Conservation (phyloP, 306 rosid species). For the Citrullus mucosospermus region DNA sequence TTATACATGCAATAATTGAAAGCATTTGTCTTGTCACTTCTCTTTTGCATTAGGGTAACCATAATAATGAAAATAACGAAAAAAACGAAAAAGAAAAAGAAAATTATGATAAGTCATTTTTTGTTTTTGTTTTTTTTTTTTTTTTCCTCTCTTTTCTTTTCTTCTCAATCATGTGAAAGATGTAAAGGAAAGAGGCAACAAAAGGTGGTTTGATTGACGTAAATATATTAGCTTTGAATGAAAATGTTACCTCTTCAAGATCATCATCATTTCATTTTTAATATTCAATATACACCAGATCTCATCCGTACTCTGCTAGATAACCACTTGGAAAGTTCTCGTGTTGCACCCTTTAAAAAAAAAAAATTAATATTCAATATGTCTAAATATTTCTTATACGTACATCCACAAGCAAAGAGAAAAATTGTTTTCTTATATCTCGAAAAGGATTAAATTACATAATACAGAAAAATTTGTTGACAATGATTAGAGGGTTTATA, state of each 20-base stretch:
- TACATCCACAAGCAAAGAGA: too few species aligned
- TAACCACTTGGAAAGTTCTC: too few species aligned
- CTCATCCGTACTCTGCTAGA: too few species aligned
- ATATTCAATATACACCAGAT: neutral
- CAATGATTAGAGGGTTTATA: too few species aligned
- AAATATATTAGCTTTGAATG: neutral
- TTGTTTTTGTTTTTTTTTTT: neutral
- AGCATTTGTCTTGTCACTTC: neutral
- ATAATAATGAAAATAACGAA: neutral
- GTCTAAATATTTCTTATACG: neutral
- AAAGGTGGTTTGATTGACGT: conserved; percentile 4
- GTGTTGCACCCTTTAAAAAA: too few species aligned
- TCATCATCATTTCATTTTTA: neutral
- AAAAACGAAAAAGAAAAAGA: neutral
- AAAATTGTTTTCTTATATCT: too few species aligned
- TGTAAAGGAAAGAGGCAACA: conserved; percentile 7
- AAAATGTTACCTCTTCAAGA: neutral
- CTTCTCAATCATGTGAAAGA: conserved; percentile 6
- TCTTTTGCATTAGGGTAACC: neutral
- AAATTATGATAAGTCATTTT: neutral
- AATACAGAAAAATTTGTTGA: too few species aligned
- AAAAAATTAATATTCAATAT: neutral
- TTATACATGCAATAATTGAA: neutral
- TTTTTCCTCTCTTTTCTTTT: neutral
- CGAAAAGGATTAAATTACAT: too few species aligned